phyloP scores from a whole-genome alignment of 2,329 filamentous ascomycete species.

The Aspergillus pseudoglaucus region DNA sequence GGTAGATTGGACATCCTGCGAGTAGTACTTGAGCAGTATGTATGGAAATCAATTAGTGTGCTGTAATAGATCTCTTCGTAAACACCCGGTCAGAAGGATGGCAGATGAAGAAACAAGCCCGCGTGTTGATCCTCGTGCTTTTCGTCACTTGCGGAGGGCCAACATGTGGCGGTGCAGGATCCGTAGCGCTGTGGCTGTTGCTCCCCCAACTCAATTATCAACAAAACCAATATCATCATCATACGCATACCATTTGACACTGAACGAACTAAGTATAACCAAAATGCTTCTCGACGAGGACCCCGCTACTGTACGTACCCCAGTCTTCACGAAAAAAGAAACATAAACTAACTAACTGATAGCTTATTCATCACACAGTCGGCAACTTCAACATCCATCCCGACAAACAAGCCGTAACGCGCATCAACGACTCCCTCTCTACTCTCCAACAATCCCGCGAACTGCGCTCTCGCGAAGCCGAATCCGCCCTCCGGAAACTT shows the following conservation, averaged over 20 bases:
- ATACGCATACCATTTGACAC: too few relatives aligned
- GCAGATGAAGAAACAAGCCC: not conserved
- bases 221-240: too few relatives aligned
- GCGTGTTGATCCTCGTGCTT: slow-evolving; percentile 1
- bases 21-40: too few relatives aligned
- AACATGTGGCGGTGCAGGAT: slow-evolving; percentile 28
- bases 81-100: too few relatives aligned
- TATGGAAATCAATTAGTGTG: too few relatives aligned
- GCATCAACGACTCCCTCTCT: slow-evolving; percentile 75
- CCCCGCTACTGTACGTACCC: slow-evolving; percentile 64
- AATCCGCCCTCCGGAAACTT: slow-evolving; percentile 62
- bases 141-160: slow-evolving; percentile 23
- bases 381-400: slow-evolving; percentile 91
- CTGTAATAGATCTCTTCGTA: too few relatives aligned
- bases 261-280: slow-evolving; percentile 11
- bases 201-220: slow-evolving; percentile 31
- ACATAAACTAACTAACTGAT: slow-evolving; percentile 9
- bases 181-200: slow-evolving; percentile 29
- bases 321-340: too few relatives aligned
- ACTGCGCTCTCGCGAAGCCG: slow-evolving; percentile 65
- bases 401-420: slow-evolving; percentile 75
- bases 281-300: slow-evolving; percentile 93
- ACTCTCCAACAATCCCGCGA: slow-evolving; percentile 80
- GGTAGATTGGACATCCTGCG: slow-evolving; percentile 44
- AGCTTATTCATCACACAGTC: slow-evolving; percentile 89